Base-by-base conservation (phyloP, 2,329 filamentous ascomycete genomes). In the Daldinia eschscholtzii region DNA sequence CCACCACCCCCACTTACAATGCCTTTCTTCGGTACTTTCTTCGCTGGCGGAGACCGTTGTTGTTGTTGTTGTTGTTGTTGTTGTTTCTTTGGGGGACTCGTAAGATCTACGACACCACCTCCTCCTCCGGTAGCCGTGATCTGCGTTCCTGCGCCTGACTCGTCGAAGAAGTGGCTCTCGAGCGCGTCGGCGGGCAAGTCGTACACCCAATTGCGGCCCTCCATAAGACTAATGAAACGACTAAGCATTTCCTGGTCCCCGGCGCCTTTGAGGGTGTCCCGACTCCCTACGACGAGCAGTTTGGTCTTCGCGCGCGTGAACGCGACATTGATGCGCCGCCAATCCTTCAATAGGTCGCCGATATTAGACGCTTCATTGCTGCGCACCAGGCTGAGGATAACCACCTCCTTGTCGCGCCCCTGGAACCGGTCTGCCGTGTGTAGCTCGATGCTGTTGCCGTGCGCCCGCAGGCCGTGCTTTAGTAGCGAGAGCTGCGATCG, bases 381-480 rank as follows among this genome's bases (percentile, higher is more conserved):
- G 33, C 96, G 88, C 13, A 98, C 96, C 33, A 97, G 90, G 62
- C 89, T 93, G 7, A 99, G 86, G 13, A 99, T 88, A 0, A 98
- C 88, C 2, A 97, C 91, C 76, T 97, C 94, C 78, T 99, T 99
- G 81, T 99, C 96, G 9, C 96, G 89, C 6, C 96, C 96, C 79
- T 99, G 96, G 80, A 97, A 99, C 50, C 95, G 93, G 81, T 99
- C 96, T 2, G 96, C 94, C 0, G 96, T 98, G 80, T 99, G 94
- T 87, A 98, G 94, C 80, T 99, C 96, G 1, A 99, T 89, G 1
- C 88, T 87, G 0, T 84, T 73, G 0, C 84, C 81, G 73, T 85
- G 80, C 46, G 82, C 83, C 35, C 88, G 88, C 37, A 97, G 87
- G 10, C 85, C 86, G 68, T 94, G 89, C 71, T 93, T 92, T 0